Base-by-base conservation (phyloP, 768 basidiomycete species). In the Candolleomyces aberdarensis region DNA sequence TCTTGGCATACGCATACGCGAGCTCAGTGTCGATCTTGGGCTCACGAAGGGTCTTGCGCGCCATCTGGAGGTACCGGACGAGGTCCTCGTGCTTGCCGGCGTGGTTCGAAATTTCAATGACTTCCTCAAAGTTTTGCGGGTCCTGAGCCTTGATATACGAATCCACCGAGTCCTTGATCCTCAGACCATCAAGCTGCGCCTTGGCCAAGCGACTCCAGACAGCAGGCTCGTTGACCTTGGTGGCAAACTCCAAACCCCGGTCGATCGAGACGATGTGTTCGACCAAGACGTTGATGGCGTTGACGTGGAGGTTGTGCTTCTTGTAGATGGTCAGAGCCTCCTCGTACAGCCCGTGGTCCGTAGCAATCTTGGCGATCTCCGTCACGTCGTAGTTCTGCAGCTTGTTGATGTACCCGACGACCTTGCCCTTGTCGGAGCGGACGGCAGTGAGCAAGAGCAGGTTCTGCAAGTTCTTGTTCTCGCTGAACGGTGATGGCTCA, bases 161-260 rank as follows among this genome's bases (percentile, higher is more conserved):
- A 70, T 98, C 94, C 66, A 99, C 98, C 13, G 96, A 87, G 68
- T 99, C 96, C 76, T 98, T 98, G 78, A 99, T 92, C 47, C 97
- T 92, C 55, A 98, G 84, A 65, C 97, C 97, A 71, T 99, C 97
- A 54, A 99, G 84, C 72, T 99, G 97, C 20, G 97, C 97, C 75
- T 99, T 99, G n/a, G 92, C 97, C 64, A 99, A 84, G 56, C 97
- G 78, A 66, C 92, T 94, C 97, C 97, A 99, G 15, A 98, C 96
- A 65, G 93, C 94, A 40, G 97, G 94, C 72, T 87, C 84, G 78
- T 98, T 93, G 75, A 98, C 90, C 80, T 97, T 98, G 79, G 85
- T 91, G 60, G 97, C 97, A 65, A 92, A 99, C 57, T 97, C 94
- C 65, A 94, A 80, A 59, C 95, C 97, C 69, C 97, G 94, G 70